Percentiles rank a stretch among this genome's conserved stretches.
phyloP scores from a whole-genome alignment of 169 alveolate genomes.

The Eimeria tenella region DNA sequence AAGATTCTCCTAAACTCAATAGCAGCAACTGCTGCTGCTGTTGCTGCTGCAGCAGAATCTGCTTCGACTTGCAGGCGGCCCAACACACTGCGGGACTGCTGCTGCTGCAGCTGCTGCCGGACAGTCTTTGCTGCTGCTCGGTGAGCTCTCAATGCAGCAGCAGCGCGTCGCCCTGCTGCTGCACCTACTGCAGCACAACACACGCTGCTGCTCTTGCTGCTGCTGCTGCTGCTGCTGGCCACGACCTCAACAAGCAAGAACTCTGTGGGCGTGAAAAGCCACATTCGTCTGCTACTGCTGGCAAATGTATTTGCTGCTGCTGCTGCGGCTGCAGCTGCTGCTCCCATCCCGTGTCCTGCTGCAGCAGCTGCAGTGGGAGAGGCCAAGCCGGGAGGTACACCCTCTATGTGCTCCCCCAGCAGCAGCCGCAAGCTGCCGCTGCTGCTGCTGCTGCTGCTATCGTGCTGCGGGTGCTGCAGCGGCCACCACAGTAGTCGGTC shows the following conservation, averaged over 20 bases:
- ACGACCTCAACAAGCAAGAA: slow-evolving; percentile 32
- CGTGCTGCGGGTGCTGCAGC: slow-evolving; percentile 47
- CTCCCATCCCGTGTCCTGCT: slow-evolving; percentile 27
- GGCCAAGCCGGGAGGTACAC: not conserved
- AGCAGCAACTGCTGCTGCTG: slow-evolving; percentile 59
- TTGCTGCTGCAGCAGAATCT: slow-evolving; percentile 55
- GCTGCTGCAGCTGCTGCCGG: slow-evolving; percentile 55
- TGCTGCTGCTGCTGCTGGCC: slow-evolving; percentile 50
- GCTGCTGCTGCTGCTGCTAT: slow-evolving; percentile 40
- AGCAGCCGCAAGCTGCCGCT: slow-evolving; percentile 41
- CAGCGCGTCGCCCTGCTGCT: slow-evolving; percentile 59
- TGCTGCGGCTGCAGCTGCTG: slow-evolving; percentile 23
- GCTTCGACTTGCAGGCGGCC: slow-evolving; percentile 48
- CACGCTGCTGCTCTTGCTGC: slow-evolving; percentile 40
- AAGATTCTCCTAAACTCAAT: not conserved
- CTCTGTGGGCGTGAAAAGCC: slow-evolving; percentile 53
- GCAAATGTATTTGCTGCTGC: not conserved
- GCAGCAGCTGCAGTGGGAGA: slow-evolving; percentile 28
- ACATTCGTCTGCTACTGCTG: slow-evolving; percentile 55
- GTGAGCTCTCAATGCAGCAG: slow-evolving; percentile 64
- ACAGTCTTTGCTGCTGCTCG: slow-evolving; percentile 32
- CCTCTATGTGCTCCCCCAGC: slow-evolving; percentile 45
- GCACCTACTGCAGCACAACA: slow-evolving; percentile 42
- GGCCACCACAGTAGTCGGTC: slow-evolving; percentile 54
- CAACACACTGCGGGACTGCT: slow-evolving; percentile 48